phyloP scores from a whole-genome alignment of 768 basidiomycete species.

The Podaxis rugospora region DNA sequence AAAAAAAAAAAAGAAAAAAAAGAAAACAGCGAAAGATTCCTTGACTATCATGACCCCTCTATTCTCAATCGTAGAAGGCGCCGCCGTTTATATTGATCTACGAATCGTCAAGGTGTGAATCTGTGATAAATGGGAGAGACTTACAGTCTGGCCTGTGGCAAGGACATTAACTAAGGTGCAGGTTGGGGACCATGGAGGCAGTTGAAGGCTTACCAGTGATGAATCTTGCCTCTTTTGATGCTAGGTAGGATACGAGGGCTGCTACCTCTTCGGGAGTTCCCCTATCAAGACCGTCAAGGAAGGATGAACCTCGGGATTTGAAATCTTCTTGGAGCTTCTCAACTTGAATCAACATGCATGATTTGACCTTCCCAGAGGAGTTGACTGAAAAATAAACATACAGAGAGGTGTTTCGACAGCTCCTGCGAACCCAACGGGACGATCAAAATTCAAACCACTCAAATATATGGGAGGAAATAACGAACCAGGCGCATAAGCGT shows the following conservation, averaged over 20 bases:
- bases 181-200: background rate
- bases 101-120: background rate
- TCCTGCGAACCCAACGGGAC: background rate
- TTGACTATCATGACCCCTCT: background rate
- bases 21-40: constrained; percentile 1
- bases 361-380: background rate
- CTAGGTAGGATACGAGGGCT: constrained; percentile 18
- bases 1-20: too few species aligned
- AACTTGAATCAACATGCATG: background rate
- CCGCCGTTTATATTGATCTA: constrained; percentile 11
- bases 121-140: background rate
- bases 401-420: constrained; percentile 2
- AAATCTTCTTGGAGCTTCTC: background rate
- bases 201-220: constrained; percentile 15
- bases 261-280: constrained; percentile 16
- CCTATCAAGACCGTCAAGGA: background rate
- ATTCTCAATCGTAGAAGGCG: constrained; percentile 10
- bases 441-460: background rate
- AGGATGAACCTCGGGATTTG: background rate
- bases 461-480: background rate
- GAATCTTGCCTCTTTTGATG: constrained; percentile 16
- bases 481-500: constrained; percentile 36
- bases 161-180: background rate
- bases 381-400: background rate
- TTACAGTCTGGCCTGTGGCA: background rate